Base-by-base conservation (phyloP, 2,329 filamentous ascomycete species). In the Dendrostoma leiphaemia region DNA sequence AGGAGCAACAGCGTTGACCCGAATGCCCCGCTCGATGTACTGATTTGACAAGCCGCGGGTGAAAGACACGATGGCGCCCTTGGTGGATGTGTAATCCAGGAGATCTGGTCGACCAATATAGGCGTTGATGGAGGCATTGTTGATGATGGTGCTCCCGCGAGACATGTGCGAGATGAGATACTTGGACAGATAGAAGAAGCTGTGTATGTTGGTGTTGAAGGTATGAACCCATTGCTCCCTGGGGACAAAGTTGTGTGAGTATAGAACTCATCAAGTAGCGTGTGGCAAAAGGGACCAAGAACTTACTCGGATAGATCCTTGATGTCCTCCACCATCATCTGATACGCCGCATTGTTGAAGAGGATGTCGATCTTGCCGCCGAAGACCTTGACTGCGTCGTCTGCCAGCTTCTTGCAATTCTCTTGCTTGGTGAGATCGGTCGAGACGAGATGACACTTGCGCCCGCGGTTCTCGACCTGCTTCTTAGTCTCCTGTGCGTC, bases 171-270 rank as follows among this genome's bases (percentile, higher is more conserved):
- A 84, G 10, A 94, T 76, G 12, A 80, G 72, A 65, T 92, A 90
- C 69, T 94, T 94, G 57, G 89, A 80, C 32, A 93, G 76, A 73
- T 85, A 93, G 77, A 91, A 94, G 74, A 84, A 87, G 3, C 88
- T 81, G 69, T 93, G 87, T 64, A 94, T 91, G 73, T 94, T 95
- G 45, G 85, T 89, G 70, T 90, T 79, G 72, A 95, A 93, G 0
- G 89, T 93, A 56, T 85, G 77, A 48, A 86, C 63, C 89, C 89
- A 94, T 73, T 94, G 89, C 5, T 90, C 87, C 64, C 83, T 86
- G 54, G 28, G 24, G 10, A 28, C 12, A 31, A 12, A 15, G n/a
- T 9, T 7, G 19, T 23, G 23, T 51, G 12, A 54, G 21, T 31
- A 13, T 12, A 8, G 24, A 3, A 7, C 19, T 9, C 12, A n/a